Evolutionary conservation across 2,329 filamentous ascomycete species (phyloP), one percentile per base, ranked within the genome.

Genomic region (Helminthosporium solani): DNA sequence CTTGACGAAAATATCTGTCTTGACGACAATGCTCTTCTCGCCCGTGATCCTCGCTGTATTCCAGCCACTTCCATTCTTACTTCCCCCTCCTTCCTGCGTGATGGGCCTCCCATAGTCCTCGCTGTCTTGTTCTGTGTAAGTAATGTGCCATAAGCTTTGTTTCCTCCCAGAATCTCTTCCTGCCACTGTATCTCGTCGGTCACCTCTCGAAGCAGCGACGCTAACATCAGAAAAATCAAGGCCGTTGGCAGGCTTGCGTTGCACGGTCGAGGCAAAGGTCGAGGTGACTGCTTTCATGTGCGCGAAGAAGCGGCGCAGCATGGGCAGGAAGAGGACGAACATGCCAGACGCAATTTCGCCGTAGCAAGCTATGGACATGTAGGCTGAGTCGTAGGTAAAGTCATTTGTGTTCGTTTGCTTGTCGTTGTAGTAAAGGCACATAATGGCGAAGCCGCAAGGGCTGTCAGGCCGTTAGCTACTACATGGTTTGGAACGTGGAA

Each of bases 241-340:
- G 4, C 7, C 42, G 28, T 18, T 39, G 7, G 19, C 7, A 12
- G 34, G 45, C 21, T 36, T 34, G 19, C 34, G 9, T 19, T 27
- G n/a, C 9, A 28, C 25, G 3, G 35, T 30, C 18, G 37, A 42
- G 35, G 35, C 14, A 18, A 38, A 38, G 19, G 23, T 15, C 11
- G 35, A 14, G 5, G 35, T 15, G 20, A 25, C 16, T 25, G 40
- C 28, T 31, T 47, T 47, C 11, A 53, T 8, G 27, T 50, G 47
- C 8, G 40, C 35, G 31, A 49, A 51, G 46, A 56, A 56, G 37
- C 49, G 44, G 12, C 47, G 53, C 6, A 56, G 39, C 33, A 56
- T 44, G 23, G 53, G 50, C 2, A 56, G 47, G 38, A 56, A 56
- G 18, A 56, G 47, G 28, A 56, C 53, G 37, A 56, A 56, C 46